Conservation (phyloP, 108 stramenopile genomes). For the Cylindrotheca fusiformis region DNA sequence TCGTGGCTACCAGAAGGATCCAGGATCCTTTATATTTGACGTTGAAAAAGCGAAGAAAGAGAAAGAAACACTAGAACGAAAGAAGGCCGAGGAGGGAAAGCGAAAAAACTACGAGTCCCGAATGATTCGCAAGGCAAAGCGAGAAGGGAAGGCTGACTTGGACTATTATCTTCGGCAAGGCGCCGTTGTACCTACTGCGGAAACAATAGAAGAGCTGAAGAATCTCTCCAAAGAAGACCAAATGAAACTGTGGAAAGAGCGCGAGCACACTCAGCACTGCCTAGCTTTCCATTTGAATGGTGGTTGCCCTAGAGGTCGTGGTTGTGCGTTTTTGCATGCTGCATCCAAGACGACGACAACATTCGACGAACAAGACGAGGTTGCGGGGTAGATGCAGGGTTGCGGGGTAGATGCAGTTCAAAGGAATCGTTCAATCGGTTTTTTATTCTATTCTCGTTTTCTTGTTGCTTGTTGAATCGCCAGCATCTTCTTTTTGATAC, state of each 20-base stretch:
- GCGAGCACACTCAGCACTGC: slow-evolving; percentile 87
- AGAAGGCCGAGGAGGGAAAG: slow-evolving; percentile 76
- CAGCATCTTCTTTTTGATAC: slow-evolving; percentile 19
- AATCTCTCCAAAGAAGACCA: slow-evolving; percentile 45
- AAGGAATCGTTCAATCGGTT: too few species aligned
- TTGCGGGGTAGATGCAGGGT: slow-evolving; percentile 41
- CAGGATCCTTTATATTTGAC: slow-evolving; percentile 73
- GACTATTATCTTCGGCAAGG: slow-evolving; percentile 81
- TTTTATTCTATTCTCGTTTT: neutral
- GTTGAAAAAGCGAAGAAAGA: slow-evolving; percentile 61
- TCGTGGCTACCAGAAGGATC: slow-evolving; percentile 49
- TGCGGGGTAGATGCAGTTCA: too few species aligned
- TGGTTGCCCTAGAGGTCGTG: slow-evolving; percentile 68
- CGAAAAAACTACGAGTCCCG: slow-evolving; percentile 85
- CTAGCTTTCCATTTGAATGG: slow-evolving; percentile 68
- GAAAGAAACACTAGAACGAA: slow-evolving; percentile 64
- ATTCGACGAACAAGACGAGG: slow-evolving; percentile 44
- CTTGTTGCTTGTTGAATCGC: neutral
- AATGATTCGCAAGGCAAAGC: slow-evolving; percentile 94
- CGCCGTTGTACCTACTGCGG: slow-evolving; percentile 64
- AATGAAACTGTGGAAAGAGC: slow-evolving; percentile 70
- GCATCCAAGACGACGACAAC: slow-evolving; percentile 46
- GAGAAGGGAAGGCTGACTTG: slow-evolving; percentile 76
- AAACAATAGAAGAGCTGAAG: slow-evolving; percentile 48
- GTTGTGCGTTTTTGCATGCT: slow-evolving; percentile 90